phyloP scores from a whole-genome alignment of 2,329 filamentous ascomycete genomes.

The Camillea tinctor region DNA sequence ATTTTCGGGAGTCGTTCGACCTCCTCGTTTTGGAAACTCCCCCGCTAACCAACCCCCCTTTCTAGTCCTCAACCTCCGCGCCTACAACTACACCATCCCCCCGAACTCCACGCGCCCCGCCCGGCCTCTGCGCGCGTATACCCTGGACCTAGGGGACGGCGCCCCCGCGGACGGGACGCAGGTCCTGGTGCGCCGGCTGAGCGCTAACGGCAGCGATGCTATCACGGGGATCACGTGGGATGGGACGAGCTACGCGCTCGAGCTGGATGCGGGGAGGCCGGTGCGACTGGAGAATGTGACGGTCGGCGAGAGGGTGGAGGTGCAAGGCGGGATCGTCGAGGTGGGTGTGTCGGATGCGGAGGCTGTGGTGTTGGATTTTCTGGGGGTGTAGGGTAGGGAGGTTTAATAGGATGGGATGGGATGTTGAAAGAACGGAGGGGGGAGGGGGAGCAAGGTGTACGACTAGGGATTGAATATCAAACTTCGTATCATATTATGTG shows the following conservation, averaged over 20 bases:
- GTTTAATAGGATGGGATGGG: not conserved
- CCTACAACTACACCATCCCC: conserved; percentile 61
- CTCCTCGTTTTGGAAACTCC: too few relatives aligned
- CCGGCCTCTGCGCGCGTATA: conserved; percentile 27
- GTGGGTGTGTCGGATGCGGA: conserved; percentile 44
- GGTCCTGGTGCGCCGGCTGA: conserved; percentile 49
- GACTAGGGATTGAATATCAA: too few relatives aligned
- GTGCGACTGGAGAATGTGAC: conserved; percentile 56
- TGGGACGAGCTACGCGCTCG: conserved; percentile 60
- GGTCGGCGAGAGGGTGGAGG: conserved; percentile 42
- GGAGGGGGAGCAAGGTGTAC: too few relatives aligned
- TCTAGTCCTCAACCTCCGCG: conserved; percentile 57
- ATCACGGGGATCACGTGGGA: conserved; percentile 61
- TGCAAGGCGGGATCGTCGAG: conserved; percentile 36
- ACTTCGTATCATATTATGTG: too few relatives aligned
- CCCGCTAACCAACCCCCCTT: too few relatives aligned
- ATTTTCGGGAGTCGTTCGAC: too few relatives aligned
- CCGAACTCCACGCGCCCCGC: too few relatives aligned
- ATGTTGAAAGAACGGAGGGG: not conserved
- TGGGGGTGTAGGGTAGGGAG: conserved; percentile 4
- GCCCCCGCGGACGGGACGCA: too few relatives aligned
- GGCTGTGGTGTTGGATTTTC: conserved; percentile 38
- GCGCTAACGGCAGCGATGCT: conserved; percentile 63
- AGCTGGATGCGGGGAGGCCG: conserved; percentile 53
- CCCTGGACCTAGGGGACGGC: conserved; percentile 25